Percentiles rank a stretch among this genome's conserved stretches.
Evolutionary conservation across 768 basidiomycete genomes (phyloP).

Genomic region (Leccinum barrowsii): DNA sequence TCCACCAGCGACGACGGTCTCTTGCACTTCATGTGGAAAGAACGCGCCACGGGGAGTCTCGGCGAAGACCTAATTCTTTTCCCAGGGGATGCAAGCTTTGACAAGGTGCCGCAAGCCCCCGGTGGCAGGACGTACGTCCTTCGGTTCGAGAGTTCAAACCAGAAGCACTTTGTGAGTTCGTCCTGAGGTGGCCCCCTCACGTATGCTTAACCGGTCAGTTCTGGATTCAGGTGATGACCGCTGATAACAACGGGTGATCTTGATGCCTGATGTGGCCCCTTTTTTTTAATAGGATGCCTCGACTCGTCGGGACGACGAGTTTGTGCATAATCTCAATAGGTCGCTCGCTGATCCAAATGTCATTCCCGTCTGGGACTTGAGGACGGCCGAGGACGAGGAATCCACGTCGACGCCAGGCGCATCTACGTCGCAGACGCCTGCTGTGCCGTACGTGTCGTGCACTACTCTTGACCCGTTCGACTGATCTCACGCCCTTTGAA

Average conservation of each 20-base stretch:
- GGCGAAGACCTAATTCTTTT: constrained; percentile 88
- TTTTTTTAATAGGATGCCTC: constrained; percentile 55
- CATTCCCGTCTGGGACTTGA: constrained; percentile 54
- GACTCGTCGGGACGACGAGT: constrained; percentile 64
- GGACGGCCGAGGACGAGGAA: constrained; percentile 38
- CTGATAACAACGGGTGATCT: background rate
- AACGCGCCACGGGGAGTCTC: constrained; percentile 53
- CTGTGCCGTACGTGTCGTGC: constrained; percentile 22
- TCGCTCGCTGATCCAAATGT: constrained; percentile 65
- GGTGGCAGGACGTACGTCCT: constrained; percentile 79
- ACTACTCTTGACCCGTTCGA: background rate
- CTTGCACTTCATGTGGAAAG: constrained; percentile 79
- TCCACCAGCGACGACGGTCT: constrained; percentile 71
- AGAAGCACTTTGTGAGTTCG: constrained; percentile 82
- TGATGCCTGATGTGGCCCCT: background rate
- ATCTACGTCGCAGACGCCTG: constrained; percentile 34
- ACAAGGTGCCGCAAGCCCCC: constrained; percentile 62
- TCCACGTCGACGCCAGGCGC: constrained; percentile 41
- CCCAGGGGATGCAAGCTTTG: constrained; percentile 80
- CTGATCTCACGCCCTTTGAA: background rate
- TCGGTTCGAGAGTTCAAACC: constrained; percentile 87
- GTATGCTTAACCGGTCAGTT: constrained; percentile 45
- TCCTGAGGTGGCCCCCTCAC: background rate
- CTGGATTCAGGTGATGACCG: constrained; percentile 72
- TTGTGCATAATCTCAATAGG: constrained; percentile 67